Evolutionary conservation across 2,329 filamentous ascomycete genomes (phyloP).

Genomic region (Ilyonectria sp.): DNA sequence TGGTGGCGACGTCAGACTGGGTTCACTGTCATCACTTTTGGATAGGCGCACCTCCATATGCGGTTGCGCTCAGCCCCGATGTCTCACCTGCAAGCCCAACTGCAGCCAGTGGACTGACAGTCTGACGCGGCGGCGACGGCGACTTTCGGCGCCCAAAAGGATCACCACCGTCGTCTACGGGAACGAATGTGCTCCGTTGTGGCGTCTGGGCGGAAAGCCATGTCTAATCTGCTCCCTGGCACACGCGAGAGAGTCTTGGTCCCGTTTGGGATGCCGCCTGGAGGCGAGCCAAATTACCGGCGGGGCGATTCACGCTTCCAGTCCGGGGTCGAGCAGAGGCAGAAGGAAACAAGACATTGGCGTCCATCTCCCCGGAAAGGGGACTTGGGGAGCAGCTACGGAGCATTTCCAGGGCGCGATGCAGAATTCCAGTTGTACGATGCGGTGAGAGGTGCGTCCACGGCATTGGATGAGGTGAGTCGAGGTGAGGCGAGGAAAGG

Average conservation of each 20-base stretch:
- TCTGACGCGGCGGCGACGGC: background rate
- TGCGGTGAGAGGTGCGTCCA: conserved; percentile 17
- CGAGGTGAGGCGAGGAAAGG: conserved; percentile 13
- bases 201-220: conserved; percentile 7
- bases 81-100: background rate
- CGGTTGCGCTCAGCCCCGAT: background rate
- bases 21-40: background rate
- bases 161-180: background rate
- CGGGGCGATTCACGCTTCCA: conserved; percentile 9
- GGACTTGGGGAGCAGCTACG: no score
- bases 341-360: conserved; percentile 7
- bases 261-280: conserved; percentile 10
- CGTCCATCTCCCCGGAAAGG: conserved; percentile 12
- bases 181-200: conserved; percentile 8
- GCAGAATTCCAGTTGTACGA: conserved; percentile 25
- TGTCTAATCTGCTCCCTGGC: conserved; percentile 10
- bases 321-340: conserved; percentile 12
- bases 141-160: background rate
- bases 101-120: background rate
- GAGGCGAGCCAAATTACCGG: conserved; percentile 20
- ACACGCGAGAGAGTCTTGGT: conserved; percentile 12
- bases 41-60: background rate
- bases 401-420: background rate
- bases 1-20: background rate
- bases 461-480: conserved; percentile 10